phyloP scores from a whole-genome alignment of 2,329 filamentous ascomycete genomes.

The Alternaria hordeiaustralica region DNA sequence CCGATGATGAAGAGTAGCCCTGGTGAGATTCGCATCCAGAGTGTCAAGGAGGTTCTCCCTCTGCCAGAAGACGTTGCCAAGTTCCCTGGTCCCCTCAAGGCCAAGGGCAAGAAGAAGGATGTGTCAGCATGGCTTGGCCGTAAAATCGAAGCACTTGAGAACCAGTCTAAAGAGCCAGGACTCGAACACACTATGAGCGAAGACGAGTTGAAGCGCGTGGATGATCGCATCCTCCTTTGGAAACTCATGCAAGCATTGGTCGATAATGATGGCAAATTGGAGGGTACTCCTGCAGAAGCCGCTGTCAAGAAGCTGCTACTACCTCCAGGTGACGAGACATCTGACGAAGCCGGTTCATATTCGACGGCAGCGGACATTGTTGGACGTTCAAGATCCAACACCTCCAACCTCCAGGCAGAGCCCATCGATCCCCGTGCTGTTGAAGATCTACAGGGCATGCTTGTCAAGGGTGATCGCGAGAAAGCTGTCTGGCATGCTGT shows the following conservation, averaged over 20 bases:
- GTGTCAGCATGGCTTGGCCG: conserved; percentile 77
- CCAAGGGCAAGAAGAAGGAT: conserved; percentile 96
- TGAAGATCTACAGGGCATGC: conserved; percentile 72
- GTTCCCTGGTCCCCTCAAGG: conserved; percentile 88
- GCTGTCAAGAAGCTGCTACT: conserved; percentile 77
- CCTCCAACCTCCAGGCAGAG: conserved; percentile 58
- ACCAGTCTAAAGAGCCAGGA: conserved; percentile 51
- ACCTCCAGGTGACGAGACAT: conserved; percentile 54
- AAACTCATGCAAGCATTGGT: conserved; percentile 82
- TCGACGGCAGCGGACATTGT: conserved; percentile 48
- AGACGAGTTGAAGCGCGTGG: conserved; percentile 70
- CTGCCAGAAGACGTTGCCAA: conserved; percentile 74
- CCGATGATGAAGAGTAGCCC: conserved; percentile 83
- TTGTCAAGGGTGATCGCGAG: conserved; percentile 83
- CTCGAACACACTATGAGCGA: conserved; percentile 59
- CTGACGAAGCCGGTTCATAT: conserved; percentile 33
- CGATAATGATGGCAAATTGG: conserved; percentile 83
- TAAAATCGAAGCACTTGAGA: conserved; percentile 78
- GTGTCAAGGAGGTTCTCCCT: conserved; percentile 74
- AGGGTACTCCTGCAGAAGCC: conserved; percentile 75
- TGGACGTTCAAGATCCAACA: conserved; percentile 41
- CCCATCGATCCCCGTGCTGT: conserved; percentile 72
- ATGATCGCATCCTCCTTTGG: conserved; percentile 86
- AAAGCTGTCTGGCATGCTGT: conserved; percentile 93
- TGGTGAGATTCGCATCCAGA: conserved; percentile 81